A percentile compares a stretch with the other conserved stretches of the same genome.
Conservation (phyloP, 2,329 filamentous ascomycete species). For the Geosmithia flava region DNA sequence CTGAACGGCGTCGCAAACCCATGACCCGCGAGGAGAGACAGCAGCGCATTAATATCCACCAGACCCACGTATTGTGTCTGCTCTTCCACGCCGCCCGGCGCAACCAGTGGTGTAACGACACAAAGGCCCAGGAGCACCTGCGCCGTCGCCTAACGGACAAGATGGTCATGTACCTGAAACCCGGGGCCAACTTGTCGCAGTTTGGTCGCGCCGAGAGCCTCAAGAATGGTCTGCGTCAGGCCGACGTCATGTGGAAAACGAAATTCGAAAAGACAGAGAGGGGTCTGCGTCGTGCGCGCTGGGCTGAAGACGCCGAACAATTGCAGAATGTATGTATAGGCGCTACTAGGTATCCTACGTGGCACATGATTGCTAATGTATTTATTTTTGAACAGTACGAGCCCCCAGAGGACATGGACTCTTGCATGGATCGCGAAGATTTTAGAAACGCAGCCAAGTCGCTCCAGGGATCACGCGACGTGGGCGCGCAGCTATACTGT, state of each 20-base stretch:
- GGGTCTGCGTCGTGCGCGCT: conserved; percentile 58
- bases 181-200: conserved; percentile 54
- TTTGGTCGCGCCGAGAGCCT: conserved; percentile 67
- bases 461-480: conserved; percentile 72
- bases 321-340: conserved; percentile 37
- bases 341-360: background rate
- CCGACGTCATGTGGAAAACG: conserved; percentile 52
- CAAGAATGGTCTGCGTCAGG: conserved; percentile 64
- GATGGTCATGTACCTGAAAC: conserved; percentile 55
- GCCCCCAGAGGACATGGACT: conserved; percentile 51
- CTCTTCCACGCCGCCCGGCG: conserved; percentile 64
- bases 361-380: background rate
- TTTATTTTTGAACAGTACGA: conserved; percentile 27
- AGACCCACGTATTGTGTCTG: conserved; percentile 72
- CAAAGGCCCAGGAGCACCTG: conserved; percentile 52
- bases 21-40: conserved; percentile 40
- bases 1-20: conserved; percentile 32
- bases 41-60: conserved; percentile 65
- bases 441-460: conserved; percentile 59
- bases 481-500: conserved; percentile 85
- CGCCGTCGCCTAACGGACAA: conserved; percentile 54
- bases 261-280: conserved; percentile 60
- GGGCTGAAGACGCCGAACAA: conserved; percentile 57
- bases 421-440: conserved; percentile 55
- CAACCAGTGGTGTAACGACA: conserved; percentile 84